A percentile compares a stretch with the other conserved stretches of the same genome.
Evolutionary conservation across 306 rosid genomes (phyloP).

Genomic region (Phaseolus lunatus): DNA sequence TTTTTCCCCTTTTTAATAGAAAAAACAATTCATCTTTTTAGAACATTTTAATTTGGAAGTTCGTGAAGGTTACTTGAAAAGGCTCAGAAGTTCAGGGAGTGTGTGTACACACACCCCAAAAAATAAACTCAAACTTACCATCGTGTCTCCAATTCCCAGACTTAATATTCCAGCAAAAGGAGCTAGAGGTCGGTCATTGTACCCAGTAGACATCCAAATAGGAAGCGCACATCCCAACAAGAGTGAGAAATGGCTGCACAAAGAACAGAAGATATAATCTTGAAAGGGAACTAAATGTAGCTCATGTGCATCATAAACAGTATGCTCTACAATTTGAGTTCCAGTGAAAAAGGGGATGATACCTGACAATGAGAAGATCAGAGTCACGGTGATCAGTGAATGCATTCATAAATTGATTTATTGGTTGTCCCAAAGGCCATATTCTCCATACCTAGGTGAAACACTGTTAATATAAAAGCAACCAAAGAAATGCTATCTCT

Average conservation of each 20-base stretch:
- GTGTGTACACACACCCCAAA: background rate
- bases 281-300: slow-evolving; percentile 35
- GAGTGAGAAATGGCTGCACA: slow-evolving; percentile 86
- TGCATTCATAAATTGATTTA: slow-evolving; percentile 94
- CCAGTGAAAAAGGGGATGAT: slow-evolving; percentile 27
- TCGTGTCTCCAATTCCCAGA: slow-evolving; percentile 96
- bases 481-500: slow-evolving; percentile 15
- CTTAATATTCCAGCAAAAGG: slow-evolving; percentile 96
- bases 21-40: slow-evolving; percentile 25
- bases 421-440: slow-evolving; percentile 85
- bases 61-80: background rate
- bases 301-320: slow-evolving; percentile 36
- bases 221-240: slow-evolving; percentile 94
- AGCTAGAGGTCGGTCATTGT: slow-evolving; percentile 86
- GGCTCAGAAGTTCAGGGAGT: background rate
- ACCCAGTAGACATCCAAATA: slow-evolving; percentile 93
- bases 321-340: slow-evolving; percentile 21
- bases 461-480: slow-evolving; percentile 41
- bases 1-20: background rate
- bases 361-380: slow-evolving; percentile 93
- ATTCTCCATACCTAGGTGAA: slow-evolving; percentile 85
- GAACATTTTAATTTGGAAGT: background rate
- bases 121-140: slow-evolving; percentile 54
- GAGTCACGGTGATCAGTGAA: slow-evolving; percentile 96
- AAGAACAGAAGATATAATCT: slow-evolving; percentile 28